Evolutionary conservation across 2,329 filamentous ascomycete species (phyloP).

Genomic region (Calonectria pteridis): DNA sequence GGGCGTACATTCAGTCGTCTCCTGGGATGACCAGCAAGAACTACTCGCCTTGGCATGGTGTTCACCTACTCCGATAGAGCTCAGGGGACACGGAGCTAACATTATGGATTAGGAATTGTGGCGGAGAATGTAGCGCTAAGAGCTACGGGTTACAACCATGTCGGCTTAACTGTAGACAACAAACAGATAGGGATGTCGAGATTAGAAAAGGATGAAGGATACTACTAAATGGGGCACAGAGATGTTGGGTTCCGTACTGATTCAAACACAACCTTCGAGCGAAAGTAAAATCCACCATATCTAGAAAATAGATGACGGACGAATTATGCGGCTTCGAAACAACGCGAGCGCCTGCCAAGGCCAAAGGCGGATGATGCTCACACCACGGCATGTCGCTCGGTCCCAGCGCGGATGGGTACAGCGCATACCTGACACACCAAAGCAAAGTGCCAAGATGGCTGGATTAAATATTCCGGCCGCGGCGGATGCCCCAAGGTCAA

Average conservation of each 20-base stretch:
- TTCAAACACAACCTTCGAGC: neutral
- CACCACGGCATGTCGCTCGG: neutral
- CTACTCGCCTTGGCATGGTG: neutral
- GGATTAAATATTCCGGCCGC: neutral
- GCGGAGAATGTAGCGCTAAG: neutral
- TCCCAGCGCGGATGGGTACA: neutral
- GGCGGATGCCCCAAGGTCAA: neutral
- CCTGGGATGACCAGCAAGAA: constrained; percentile 10
- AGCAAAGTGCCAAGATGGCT: neutral
- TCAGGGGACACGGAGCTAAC: neutral
- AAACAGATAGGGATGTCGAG: neutral
- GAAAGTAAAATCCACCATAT: neutral
- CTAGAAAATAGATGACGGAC: neutral
- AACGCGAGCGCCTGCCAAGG: neutral
- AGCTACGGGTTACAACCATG: neutral
- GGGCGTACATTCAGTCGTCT: neutral
- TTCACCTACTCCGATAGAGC: neutral
- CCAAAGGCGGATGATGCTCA: neutral
- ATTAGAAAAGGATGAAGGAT: neutral
- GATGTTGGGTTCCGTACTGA: neutral
- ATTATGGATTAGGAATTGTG: neutral
- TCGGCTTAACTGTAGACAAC: neutral
- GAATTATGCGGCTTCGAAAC: neutral
- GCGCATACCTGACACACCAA: neutral
- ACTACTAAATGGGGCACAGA: neutral